These are phyloP conservation scores for Daldinia bambusicola DNA, from an alignment of 495 filamentous ascomycete genomes.

Conservation along the genomic window DNA sequence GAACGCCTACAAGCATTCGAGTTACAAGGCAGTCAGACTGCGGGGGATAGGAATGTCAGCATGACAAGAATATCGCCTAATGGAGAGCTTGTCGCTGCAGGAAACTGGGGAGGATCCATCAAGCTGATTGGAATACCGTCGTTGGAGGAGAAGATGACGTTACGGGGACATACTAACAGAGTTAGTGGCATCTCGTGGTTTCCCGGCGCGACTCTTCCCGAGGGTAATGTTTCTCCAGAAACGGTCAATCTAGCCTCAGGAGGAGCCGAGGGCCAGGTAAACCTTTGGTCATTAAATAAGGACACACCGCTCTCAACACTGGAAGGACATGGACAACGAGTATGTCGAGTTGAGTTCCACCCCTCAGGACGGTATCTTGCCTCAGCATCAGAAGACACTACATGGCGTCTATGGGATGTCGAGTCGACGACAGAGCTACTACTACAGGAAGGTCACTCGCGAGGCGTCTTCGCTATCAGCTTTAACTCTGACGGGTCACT, in stretches of 20 bases:
- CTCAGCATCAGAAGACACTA: conserved; percentile 94
- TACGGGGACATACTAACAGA: conserved; percentile 85
- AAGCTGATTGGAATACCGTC: conserved; percentile 85
- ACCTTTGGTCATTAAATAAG: conserved; percentile 88
- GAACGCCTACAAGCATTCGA: conserved; percentile 84
- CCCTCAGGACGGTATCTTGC: conserved; percentile 91
- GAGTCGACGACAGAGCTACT: conserved; percentile 83
- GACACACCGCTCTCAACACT: conserved; percentile 86
- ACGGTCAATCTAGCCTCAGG: conserved; percentile 89
- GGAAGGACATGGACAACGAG: conserved; percentile 84
- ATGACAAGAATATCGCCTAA: conserved; percentile 91
- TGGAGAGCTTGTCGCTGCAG: conserved; percentile 83
- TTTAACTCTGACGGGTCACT: conserved; percentile 94
- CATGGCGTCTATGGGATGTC: conserved; percentile 97
- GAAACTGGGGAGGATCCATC: conserved; percentile 90
- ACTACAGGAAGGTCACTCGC: conserved; percentile 92
- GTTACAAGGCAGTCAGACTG: conserved; percentile 90
- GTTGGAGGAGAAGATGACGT: conserved; percentile 74
- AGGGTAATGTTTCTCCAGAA: conserved; percentile 72
- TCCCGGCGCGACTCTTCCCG: conserved; percentile 80
- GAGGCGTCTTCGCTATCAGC: conserved; percentile 86
- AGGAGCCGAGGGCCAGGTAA: conserved; percentile 87
- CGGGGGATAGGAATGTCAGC: conserved; percentile 87
- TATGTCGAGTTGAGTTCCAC: conserved; percentile 93
- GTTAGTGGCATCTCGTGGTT: conserved; percentile 92